Evolutionary conservation across 305 asterid genomes (phyloP).

Genomic region (Fraxinus latifolia): DNA sequence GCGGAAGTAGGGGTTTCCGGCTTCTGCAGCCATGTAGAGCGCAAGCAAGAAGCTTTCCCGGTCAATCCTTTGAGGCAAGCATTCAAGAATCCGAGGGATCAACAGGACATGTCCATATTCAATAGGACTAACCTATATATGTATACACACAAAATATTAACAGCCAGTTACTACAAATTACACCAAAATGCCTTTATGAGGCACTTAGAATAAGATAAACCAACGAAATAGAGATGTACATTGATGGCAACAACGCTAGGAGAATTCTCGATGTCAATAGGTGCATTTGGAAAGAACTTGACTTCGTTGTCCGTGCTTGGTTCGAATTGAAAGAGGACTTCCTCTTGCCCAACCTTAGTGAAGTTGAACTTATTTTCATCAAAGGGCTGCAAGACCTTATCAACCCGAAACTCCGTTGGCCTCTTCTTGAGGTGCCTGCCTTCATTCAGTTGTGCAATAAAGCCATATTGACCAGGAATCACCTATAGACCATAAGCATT

Average conservation of each 20-base stretch:
- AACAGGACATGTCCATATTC: constrained; percentile 87
- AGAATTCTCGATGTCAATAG: constrained; percentile 52
- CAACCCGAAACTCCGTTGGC: constrained; percentile 90
- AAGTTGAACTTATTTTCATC: constrained; percentile 80
- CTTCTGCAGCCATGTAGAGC: constrained; percentile 76
- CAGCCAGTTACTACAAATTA: background rate
- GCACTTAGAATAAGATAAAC: background rate
- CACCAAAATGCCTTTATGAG: background rate
- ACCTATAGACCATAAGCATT: constrained; percentile 40
- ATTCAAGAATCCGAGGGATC: constrained; percentile 66
- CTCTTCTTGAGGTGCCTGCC: constrained; percentile 93
- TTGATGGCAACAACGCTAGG: constrained; percentile 82
- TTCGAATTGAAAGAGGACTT: constrained; percentile 70
- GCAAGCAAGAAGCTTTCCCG: constrained; percentile 75
- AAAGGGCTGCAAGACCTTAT: constrained; percentile 82
- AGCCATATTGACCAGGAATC: constrained; percentile 77
- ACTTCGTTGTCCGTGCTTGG: constrained; percentile 43
- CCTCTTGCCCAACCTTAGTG: constrained; percentile 83
- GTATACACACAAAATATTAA: constrained; percentile 12
- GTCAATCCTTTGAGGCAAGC: constrained; percentile 80
- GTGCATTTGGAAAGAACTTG: constrained; percentile 56
- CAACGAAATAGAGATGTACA: constrained; percentile 32
- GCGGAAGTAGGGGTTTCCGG: constrained; percentile 72
- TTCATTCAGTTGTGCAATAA: constrained; percentile 83
- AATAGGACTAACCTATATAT: constrained; percentile 80